Evolutionary conservation across 2,329 filamentous ascomycete species (phyloP).

Genomic region (Pseudogymnoascus sp.): DNA sequence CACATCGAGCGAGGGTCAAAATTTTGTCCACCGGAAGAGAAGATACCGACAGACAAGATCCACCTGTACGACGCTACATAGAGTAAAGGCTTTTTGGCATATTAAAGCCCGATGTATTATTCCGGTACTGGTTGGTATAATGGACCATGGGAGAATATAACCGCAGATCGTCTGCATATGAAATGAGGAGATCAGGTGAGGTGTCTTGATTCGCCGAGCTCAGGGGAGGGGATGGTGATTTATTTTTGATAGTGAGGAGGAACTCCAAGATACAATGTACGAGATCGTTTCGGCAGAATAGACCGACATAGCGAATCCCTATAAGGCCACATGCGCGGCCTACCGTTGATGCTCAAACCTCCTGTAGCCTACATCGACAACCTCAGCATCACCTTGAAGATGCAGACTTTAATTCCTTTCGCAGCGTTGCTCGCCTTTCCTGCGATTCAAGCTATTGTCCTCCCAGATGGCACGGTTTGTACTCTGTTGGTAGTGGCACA

Average conservation of each 20-base stretch:
- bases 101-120: too few species aligned
- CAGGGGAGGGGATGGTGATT: not conserved
- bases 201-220: too few species aligned
- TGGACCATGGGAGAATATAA: too few species aligned
- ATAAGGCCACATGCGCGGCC: not conserved
- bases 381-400: not conserved
- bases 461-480: not conserved
- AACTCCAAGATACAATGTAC: too few species aligned
- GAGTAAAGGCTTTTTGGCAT: too few species aligned
- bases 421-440: not conserved
- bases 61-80: too few species aligned
- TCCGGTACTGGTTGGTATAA: too few species aligned
- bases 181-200: too few species aligned
- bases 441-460: not conserved
- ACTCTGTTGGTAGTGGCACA: not conserved
- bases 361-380: not conserved
- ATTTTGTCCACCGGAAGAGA: slow-evolving; percentile 16
- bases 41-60: not conserved
- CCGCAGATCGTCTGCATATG: too few species aligned
- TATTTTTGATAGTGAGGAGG: not conserved
- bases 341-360: not conserved
- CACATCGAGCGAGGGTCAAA: slow-evolving; percentile 30
- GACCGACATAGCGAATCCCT: not conserved
- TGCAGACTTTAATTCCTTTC: slow-evolving; percentile 33
- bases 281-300: not conserved